Conservation (phyloP, 1,139 yeast species). For the Blastobotrys serpentis region DNA sequence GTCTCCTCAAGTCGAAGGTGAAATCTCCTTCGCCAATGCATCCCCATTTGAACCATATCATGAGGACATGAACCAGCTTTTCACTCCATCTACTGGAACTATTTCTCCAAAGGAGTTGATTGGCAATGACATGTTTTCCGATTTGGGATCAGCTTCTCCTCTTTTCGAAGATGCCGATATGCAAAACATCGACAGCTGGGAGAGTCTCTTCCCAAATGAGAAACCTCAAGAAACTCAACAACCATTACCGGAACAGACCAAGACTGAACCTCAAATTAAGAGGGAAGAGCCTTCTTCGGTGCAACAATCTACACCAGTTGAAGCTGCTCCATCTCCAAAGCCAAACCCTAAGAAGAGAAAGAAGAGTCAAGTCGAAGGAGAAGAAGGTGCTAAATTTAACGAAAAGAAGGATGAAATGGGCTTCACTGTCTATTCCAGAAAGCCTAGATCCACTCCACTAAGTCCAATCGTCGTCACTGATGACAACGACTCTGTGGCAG, state of each 20-base stretch:
- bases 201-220: constrained; percentile 32
- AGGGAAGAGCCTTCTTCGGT: neutral
- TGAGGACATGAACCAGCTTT: constrained; percentile 13
- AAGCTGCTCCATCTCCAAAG: neutral
- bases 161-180: constrained; percentile 36
- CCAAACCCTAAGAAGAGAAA: constrained; percentile 11
- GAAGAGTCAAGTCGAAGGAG: constrained; percentile 5
- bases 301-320: neutral
- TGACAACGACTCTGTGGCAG: constrained; percentile 56
- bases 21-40: neutral
- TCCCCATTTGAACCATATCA: neutral
- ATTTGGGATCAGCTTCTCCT: constrained; percentile 36
- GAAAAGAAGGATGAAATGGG: constrained; percentile 41
- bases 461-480: constrained; percentile 59
- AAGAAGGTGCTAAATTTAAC: constrained; percentile 16
- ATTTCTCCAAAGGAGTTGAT: constrained; percentile 36
- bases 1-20: constrained; percentile 10
- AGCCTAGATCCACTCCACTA: constrained; percentile 46
- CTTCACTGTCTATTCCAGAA: constrained; percentile 41
- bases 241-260: constrained; percentile 3
- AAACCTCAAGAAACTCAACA: constrained; percentile 18
- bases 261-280: neutral
- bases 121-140: constrained; percentile 24
- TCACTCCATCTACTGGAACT: constrained; percentile 31
- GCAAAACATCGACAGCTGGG: constrained; percentile 36